Conservation (phyloP, 495 filamentous ascomycete species). For the Xylaria acuta region DNA sequence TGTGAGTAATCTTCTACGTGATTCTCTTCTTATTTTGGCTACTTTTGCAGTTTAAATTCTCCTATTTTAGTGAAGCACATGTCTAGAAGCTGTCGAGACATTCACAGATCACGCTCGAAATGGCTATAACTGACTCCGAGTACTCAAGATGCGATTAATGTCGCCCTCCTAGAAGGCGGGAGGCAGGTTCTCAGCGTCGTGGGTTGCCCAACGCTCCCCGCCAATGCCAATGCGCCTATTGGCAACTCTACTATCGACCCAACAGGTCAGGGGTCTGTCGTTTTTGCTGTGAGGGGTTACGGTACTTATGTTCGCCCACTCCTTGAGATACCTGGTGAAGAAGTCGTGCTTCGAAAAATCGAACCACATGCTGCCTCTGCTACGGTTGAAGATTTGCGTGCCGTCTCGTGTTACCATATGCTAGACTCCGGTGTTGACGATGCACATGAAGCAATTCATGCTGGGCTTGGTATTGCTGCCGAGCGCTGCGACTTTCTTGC, state of each 20-base stretch:
- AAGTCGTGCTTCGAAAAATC: conserved; percentile 31
- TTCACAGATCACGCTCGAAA: background rate
- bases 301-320: conserved; percentile 62
- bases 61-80: background rate
- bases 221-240: conserved; percentile 41
- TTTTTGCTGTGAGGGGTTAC: conserved; percentile 62
- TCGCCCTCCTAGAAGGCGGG: conserved; percentile 48
- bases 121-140: background rate
- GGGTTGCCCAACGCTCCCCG: conserved; percentile 63
- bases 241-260: conserved; percentile 54
- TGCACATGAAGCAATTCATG: conserved; percentile 55
- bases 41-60: background rate
- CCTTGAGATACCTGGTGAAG: conserved; percentile 25
- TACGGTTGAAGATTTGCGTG: conserved; percentile 41
- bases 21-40: background rate
- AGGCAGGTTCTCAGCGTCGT: conserved; percentile 52
- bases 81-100: background rate
- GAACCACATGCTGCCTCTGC: conserved; percentile 36
- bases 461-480: conserved; percentile 53
- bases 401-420: conserved; percentile 47
- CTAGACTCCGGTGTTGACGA: conserved; percentile 50
- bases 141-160: conserved; percentile 51
- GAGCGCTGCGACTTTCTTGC: conserved; percentile 64
- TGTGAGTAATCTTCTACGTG: conserved; percentile 33
- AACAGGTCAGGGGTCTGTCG: conserved; percentile 60